Percentiles rank a stretch among this genome's conserved stretches.
Conservation (phyloP, 2,329 filamentous ascomycete species). For the Mycogone perniciosa region DNA sequence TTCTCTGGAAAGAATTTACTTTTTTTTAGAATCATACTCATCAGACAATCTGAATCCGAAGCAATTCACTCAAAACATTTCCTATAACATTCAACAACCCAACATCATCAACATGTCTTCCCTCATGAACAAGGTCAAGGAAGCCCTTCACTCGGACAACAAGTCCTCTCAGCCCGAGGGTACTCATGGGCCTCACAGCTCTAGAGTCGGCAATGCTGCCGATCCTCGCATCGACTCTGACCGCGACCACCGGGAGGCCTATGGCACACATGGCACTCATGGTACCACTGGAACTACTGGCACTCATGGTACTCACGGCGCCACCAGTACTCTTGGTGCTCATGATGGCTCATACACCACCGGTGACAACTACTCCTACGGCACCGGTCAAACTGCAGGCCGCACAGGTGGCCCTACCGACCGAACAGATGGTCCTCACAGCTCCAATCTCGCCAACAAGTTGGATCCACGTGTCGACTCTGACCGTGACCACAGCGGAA, state of each 20-base stretch:
- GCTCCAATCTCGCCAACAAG: constrained; percentile 43
- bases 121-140: constrained; percentile 55
- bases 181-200: constrained; percentile 35
- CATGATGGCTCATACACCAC: constrained; percentile 28
- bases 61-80: not conserved
- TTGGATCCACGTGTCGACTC: constrained; percentile 49
- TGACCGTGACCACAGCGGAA: constrained; percentile 38
- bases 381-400: not conserved
- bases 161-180: constrained; percentile 16
- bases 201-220: constrained; percentile 38
- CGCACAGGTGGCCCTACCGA: constrained; percentile 20
- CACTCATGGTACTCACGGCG: constrained; percentile 11
- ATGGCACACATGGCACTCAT: no score
- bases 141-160: constrained; percentile 40
- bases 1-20: not conserved
- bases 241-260: constrained; percentile 5
- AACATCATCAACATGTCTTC: constrained; percentile 43
- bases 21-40: not conserved
- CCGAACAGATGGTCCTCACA: constrained; percentile 40
- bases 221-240: constrained; percentile 46
- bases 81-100: not conserved
- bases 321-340: constrained; percentile 14
- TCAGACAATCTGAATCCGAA: not conserved
- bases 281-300: constrained; percentile 19
- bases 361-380: constrained; percentile 35